These are phyloP conservation scores for Creolimax fragrantissima DNA, from an alignment of 78 protist genomes.

Conservation along the genomic window DNA sequence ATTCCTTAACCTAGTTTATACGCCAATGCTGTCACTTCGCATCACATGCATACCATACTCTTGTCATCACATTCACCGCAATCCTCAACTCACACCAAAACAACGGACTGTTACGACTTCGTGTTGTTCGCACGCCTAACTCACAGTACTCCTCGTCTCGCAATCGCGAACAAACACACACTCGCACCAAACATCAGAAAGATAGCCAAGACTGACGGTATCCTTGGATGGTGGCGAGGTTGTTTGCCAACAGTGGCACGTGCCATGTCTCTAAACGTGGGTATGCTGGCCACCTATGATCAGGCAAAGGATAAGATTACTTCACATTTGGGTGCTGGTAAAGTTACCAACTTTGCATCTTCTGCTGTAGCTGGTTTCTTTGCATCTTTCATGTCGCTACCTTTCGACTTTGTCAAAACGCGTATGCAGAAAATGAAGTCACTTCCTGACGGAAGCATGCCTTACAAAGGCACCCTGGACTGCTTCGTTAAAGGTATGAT, in stretches of 20 bases:
- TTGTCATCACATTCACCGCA: too few species aligned
- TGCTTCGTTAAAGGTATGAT: not conserved
- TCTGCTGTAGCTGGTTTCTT: constrained; percentile 14
- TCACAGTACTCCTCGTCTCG: too few species aligned
- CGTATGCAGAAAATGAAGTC: constrained; percentile 19
- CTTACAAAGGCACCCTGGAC: not conserved
- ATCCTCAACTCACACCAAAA: too few species aligned
- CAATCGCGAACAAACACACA: too few species aligned
- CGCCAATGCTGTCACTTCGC: too few species aligned
- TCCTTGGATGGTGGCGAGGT: constrained; percentile 7
- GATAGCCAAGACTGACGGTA: constrained; percentile 53
- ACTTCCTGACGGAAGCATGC: not conserved
- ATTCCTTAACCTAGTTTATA: too few species aligned
- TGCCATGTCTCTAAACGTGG: constrained; percentile 19
- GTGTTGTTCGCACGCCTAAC: too few species aligned
- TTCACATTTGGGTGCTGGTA: not conserved
- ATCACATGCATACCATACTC: too few species aligned
- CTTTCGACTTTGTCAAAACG: constrained; percentile 23
- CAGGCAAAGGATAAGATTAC: not conserved
- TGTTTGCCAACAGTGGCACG: constrained; percentile 7
- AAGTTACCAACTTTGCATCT: not conserved
- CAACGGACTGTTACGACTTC: too few species aligned
- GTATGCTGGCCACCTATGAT: constrained; percentile 17
- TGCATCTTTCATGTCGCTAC: constrained; percentile 13
- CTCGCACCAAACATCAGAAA: too few species aligned